phyloP scores from a whole-genome alignment of 2,329 filamentous ascomycete species.

The Zasmidium citrigriseum region DNA sequence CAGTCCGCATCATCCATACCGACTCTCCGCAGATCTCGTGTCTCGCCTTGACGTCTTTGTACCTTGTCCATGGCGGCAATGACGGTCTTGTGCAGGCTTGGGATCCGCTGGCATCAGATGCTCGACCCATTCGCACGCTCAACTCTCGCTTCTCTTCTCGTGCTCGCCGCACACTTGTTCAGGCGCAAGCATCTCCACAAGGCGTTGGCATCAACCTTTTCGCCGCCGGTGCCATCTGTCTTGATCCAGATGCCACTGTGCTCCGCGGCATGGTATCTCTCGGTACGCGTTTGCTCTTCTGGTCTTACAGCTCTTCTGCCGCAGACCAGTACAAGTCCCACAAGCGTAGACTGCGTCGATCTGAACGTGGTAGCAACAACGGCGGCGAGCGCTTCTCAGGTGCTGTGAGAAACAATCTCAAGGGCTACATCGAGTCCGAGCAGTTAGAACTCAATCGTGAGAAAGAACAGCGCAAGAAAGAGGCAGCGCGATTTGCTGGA shows the following conservation, averaged over 20 bases:
- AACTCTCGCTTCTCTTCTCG: constrained; percentile 82
- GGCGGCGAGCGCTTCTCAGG: constrained; percentile 60
- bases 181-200: constrained; percentile 66
- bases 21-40: constrained; percentile 86
- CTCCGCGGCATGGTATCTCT: constrained; percentile 85
- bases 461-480: constrained; percentile 64
- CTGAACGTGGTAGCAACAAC: constrained; percentile 63
- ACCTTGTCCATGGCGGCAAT: constrained; percentile 88
- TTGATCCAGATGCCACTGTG: constrained; percentile 84
- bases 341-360: constrained; percentile 76
- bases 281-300: constrained; percentile 85
- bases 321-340: constrained; percentile 72
- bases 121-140: constrained; percentile 78
- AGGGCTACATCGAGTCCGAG: constrained; percentile 85
- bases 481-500: constrained; percentile 69
- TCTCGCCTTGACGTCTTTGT: constrained; percentile 79
- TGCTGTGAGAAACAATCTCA: constrained; percentile 69
- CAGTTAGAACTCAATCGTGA: constrained; percentile 76
- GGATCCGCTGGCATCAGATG: constrained; percentile 85
- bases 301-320: constrained; percentile 84
- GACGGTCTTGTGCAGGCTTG: constrained; percentile 95
- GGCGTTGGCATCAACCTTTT: constrained; percentile 74
- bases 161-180: constrained; percentile 72
- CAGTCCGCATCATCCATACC: constrained; percentile 81
- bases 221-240: constrained; percentile 77